Percentiles rank a stretch among this genome's conserved stretches.
Conservation (phyloP, 108 stramenopile genomes). For the Nannochloropsis oceanica region DNA sequence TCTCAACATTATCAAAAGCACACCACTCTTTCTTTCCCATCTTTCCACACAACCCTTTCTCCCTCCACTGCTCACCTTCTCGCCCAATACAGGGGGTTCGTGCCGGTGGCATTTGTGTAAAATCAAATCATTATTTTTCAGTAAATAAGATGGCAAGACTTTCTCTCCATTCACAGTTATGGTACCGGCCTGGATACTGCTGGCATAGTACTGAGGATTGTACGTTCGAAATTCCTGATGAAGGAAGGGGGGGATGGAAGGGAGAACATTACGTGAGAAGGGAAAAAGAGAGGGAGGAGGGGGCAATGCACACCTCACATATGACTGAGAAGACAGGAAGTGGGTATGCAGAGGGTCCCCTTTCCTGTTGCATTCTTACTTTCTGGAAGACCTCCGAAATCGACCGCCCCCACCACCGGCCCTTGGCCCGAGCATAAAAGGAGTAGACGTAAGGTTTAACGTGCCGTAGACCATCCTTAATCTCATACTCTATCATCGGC, state of each 20-base stretch:
- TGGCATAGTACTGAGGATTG: slow-evolving; percentile 9
- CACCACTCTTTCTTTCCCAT: background rate
- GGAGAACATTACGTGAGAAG: background rate
- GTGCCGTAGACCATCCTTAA: background rate
- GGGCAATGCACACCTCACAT: no score
- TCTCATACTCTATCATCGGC: background rate
- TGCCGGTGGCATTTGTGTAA: slow-evolving; percentile 24
- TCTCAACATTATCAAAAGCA: background rate
- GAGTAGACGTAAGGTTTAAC: slow-evolving; percentile 11
- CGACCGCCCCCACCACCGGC: slow-evolving; percentile 24
- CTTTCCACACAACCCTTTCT: background rate
- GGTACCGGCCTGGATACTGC: slow-evolving; percentile 6
- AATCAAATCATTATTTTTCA: slow-evolving; percentile 12
- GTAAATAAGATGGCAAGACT: background rate
- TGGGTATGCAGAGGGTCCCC: no score
- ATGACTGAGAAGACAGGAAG: no score
- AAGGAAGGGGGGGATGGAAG: slow-evolving; percentile 7
- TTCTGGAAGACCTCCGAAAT: slow-evolving; percentile 11
- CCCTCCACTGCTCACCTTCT: background rate
- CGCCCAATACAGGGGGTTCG: slow-evolving; percentile 27
- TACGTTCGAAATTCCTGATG: background rate
- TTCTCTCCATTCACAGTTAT: slow-evolving; percentile 15
- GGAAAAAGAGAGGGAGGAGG: background rate
- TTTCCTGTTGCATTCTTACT: background rate
- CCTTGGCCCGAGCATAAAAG: slow-evolving; percentile 3